phyloP scores from a whole-genome alignment of 2,329 filamentous ascomycete species.

The Zasmidium angulare region DNA sequence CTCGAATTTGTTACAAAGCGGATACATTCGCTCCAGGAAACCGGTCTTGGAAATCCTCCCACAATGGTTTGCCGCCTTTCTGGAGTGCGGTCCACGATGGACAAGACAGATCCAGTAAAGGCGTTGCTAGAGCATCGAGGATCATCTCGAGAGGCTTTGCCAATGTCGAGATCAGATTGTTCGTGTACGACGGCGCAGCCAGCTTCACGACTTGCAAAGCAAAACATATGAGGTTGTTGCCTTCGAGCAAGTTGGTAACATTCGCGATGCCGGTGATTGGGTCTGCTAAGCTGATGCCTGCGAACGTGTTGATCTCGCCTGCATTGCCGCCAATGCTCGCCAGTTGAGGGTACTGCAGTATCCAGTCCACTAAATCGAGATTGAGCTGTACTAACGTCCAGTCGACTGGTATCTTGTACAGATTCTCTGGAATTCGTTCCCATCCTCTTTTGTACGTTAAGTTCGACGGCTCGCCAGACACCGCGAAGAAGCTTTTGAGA shows the following conservation, averaged over 20 bases:
- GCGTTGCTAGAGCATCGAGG: conserved; percentile 6
- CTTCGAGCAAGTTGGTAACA: conserved; percentile 16
- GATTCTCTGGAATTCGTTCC: conserved; percentile 16
- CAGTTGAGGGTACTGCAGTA: conserved; percentile 7
- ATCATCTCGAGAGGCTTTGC: conserved; percentile 11
- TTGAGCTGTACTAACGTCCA: conserved; percentile 14
- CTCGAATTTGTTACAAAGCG: neutral
- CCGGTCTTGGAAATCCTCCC: conserved; percentile 6
- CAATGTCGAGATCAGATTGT: conserved; percentile 23
- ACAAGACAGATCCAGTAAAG: conserved; percentile 13
- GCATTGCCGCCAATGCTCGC: conserved; percentile 20
- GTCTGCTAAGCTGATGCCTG: conserved; percentile 23
- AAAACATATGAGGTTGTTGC: conserved; percentile 12
- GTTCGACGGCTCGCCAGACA: neutral
- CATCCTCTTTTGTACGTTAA: conserved; percentile 15
- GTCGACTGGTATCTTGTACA: conserved; percentile 15
- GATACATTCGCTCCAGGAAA: conserved; percentile 13
- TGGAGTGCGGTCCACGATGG: conserved; percentile 13
- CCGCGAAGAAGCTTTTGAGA: conserved; percentile 23
- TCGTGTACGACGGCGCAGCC: conserved; percentile 34
- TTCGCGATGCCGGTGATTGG: conserved; percentile 41
- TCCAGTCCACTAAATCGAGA: conserved; percentile 13
- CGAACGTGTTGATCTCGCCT: conserved; percentile 18
- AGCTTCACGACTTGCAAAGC: conserved; percentile 30
- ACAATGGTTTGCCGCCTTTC: conserved; percentile 11